These are phyloP conservation scores for Aspergillus ochraceus DNA, from an alignment of 2,329 filamentous ascomycete species.

Conservation along the genomic window DNA sequence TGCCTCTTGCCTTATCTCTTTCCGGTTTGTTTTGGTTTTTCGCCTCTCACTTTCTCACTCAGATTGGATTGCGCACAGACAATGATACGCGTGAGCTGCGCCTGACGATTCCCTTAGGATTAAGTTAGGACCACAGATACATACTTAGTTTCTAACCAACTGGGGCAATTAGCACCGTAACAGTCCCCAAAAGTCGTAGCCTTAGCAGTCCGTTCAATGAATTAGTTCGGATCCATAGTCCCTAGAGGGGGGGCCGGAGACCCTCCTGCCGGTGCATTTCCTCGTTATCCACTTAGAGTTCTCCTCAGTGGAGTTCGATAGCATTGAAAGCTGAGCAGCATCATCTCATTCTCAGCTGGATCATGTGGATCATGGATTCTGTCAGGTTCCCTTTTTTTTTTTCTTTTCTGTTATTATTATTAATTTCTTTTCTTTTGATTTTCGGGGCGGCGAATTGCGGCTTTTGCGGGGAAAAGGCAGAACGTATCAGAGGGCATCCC, in stretches of 20 bases:
- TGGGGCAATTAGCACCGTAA: not conserved
- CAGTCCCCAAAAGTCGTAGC: not conserved
- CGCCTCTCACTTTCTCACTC: not conserved
- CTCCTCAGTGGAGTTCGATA: conserved; percentile 19
- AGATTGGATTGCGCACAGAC: conserved; percentile 22
- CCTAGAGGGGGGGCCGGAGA: not conserved
- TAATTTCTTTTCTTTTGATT: conserved; percentile 23
- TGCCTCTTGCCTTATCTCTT: not conserved
- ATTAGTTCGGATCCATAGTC: not conserved
- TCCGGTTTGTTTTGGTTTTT: not conserved
- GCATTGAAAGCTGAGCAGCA: conserved; percentile 20
- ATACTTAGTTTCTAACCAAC: conserved; percentile 14
- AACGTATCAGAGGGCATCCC: conserved; percentile 26
- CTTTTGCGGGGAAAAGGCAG: conserved; percentile 29
- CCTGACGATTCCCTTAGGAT: conserved; percentile 16
- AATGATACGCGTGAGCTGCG: conserved; percentile 22
- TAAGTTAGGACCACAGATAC: conserved; percentile 4
- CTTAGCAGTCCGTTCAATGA: not conserved
- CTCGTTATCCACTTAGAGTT: conserved; percentile 14
- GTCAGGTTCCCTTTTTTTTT: conserved; percentile 25
- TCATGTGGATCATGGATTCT: conserved; percentile 25
- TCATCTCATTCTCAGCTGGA: conserved; percentile 14
- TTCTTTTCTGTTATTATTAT: conserved; percentile 11
- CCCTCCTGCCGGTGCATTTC: conserved; percentile 12
- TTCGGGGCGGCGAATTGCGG: conserved; percentile 27